These are phyloP conservation scores for Corylus heterophylla DNA, from an alignment of 306 rosid genomes.

Conservation along the genomic window DNA sequence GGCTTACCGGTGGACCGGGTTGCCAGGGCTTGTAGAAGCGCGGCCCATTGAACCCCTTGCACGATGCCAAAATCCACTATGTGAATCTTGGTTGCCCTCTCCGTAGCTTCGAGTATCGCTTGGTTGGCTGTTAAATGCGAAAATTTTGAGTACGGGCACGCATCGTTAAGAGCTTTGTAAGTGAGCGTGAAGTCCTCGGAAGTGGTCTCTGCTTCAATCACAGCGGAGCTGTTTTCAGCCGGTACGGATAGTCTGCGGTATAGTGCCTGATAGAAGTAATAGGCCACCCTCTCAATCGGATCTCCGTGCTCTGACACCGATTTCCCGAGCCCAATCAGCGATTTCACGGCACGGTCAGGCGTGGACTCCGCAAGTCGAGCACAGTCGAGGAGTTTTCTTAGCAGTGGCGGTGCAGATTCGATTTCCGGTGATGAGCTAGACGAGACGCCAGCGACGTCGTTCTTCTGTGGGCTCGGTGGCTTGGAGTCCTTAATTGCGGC, in stretches of 20 bases:
- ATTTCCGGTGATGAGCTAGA: conserved; percentile 47
- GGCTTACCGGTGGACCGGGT: conserved; percentile 89
- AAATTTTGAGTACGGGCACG: conserved; percentile 91
- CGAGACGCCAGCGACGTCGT: conserved; percentile 29
- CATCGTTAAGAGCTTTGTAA: conserved; percentile 86
- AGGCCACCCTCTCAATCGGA: conserved; percentile 71
- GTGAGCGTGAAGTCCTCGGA: conserved; percentile 68
- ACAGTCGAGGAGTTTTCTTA: conserved; percentile 63
- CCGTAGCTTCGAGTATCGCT: conserved; percentile 86
- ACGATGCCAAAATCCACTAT: conserved; percentile 90
- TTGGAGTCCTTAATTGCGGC: conserved; percentile 35
- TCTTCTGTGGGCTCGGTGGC: conserved; percentile 16
- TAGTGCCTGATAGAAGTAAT: conserved; percentile 68
- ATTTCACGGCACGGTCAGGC: conserved; percentile 63
- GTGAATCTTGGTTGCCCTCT: conserved; percentile 62
- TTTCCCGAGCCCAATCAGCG: conserved; percentile 51
- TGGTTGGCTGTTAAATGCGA: conserved; percentile 95
- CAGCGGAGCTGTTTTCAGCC: conserved; percentile 21
- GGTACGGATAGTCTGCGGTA: conserved; percentile 34
- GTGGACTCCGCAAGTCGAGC: conserved; percentile 51
- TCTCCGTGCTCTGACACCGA: conserved; percentile 71
- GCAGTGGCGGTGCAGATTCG: conserved; percentile 64
- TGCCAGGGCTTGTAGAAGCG: conserved; percentile 84
- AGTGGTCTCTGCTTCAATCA: conserved; percentile 21
- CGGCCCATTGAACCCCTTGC: conserved; percentile 97